These are phyloP conservation scores for Globisporangium apiculatum DNA, from an alignment of 352 stramenopile genomes.

Conservation along the genomic window DNA sequence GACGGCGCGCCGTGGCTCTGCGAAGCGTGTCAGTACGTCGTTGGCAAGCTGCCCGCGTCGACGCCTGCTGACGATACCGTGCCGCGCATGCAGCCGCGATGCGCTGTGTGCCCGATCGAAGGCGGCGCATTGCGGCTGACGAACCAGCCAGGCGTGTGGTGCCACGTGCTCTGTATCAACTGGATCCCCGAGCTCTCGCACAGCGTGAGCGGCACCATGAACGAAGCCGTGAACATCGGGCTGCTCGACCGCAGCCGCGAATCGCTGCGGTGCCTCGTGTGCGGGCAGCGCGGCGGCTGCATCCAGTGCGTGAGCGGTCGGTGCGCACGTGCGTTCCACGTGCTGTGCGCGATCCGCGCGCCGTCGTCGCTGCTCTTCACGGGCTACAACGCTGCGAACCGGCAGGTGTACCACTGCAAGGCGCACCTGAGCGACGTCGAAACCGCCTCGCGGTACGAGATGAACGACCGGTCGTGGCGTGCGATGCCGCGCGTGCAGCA, in stretches of 20 bases:
- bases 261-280: slow-evolving; percentile 73
- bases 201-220: slow-evolving; percentile 43
- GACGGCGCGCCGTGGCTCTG: slow-evolving; percentile 52
- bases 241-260: slow-evolving; percentile 63
- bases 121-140: slow-evolving; percentile 71
- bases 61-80: slow-evolving; percentile 4
- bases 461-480: slow-evolving; percentile 63
- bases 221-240: slow-evolving; percentile 59
- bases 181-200: slow-evolving; percentile 87
- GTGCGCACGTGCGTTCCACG: slow-evolving; percentile 78
- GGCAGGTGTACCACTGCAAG: slow-evolving; percentile 83
- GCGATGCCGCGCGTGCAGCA: slow-evolving; percentile 16
- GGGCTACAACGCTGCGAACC: slow-evolving; percentile 71
- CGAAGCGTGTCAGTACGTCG: slow-evolving; percentile 47
- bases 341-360: slow-evolving; percentile 69
- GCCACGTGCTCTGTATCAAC: slow-evolving; percentile 78
- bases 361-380: slow-evolving; percentile 70
- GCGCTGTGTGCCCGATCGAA: slow-evolving; percentile 55
- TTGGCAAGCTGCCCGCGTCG: slow-evolving; percentile 1
- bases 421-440: slow-evolving; percentile 60
- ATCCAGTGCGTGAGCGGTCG: slow-evolving; percentile 86
- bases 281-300: slow-evolving; percentile 68
- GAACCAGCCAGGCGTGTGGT: slow-evolving; percentile 53
- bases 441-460: slow-evolving; percentile 32
- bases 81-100: slow-evolving; percentile 36